Conservation (phyloP, 2,329 filamentous ascomycete genomes). For the Claviceps sp. region DNA sequence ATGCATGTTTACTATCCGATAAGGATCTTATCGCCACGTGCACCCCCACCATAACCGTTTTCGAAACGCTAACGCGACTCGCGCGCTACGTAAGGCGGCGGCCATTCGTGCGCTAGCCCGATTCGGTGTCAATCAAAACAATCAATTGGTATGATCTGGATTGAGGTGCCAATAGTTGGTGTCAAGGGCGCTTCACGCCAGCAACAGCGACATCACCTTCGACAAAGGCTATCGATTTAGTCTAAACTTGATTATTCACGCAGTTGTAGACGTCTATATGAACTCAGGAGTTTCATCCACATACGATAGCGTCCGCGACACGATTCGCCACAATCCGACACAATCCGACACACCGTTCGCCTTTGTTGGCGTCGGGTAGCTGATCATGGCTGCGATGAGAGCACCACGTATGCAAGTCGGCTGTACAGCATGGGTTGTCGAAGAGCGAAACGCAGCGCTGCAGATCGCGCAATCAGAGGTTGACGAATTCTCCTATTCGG, state of each 20-base stretch:
- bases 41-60: neutral
- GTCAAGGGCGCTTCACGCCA: conserved; percentile 9
- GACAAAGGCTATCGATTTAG: neutral
- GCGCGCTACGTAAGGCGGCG: neutral
- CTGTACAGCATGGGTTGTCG: conserved; percentile 70
- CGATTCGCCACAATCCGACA: neutral
- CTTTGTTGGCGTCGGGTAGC: conserved; percentile 7
- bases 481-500: conserved; percentile 87
- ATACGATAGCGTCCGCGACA: neutral
- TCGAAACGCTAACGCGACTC: conserved; percentile 10
- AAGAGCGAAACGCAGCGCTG: conserved; percentile 67
- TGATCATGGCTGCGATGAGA: conserved; percentile 32
- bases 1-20: conserved; percentile 24
- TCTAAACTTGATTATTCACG: neutral
- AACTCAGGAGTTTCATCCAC: neutral
- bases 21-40: conserved; percentile 27
- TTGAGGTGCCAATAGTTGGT: conserved; percentile 7
- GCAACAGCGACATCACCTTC: conserved; percentile 4
- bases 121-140: conserved; percentile 27
- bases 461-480: conserved; percentile 68
- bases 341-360: neutral
- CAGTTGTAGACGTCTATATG: conserved; percentile 5
- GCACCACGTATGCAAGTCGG: conserved; percentile 57
- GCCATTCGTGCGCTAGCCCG: conserved; percentile 17
- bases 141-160: conserved; percentile 12